Base-by-base conservation (phyloP, 352 stramenopile species). In the Phytophthora cajani region DNA sequence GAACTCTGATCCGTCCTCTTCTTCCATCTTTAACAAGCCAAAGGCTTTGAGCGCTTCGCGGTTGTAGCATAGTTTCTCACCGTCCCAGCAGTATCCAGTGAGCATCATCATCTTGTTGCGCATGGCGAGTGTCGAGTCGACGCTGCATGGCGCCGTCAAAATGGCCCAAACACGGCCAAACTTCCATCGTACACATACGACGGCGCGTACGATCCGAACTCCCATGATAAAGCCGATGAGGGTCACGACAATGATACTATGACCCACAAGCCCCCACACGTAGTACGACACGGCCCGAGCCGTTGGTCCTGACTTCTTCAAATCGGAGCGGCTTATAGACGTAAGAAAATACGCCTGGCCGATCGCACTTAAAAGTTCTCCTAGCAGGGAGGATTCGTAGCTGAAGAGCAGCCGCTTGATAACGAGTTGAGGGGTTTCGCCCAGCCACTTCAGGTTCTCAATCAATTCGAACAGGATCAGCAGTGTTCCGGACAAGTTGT, bases 371-470 rank as follows among this genome's bases (percentile, higher is more conserved):
- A 74, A 16, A 1, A 79, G 19, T 14, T 79, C 72, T 3, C 72
- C 72, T 3, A 79, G 23, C 25, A 79, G 38, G 7, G 67, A 50
- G 4, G 62, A 74, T 36, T 79, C 72, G 11, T 73, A 69, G 67
- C 57, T 74, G 44, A 79, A 79, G 0, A 79, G 11, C 11, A 76
- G n/a, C 0, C 72, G 58, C 42, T 72, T 76, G 52, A 67, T 62
- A 14, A 23, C 50, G 1, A 71, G 38, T 21, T 58, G 36, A 14
- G 19, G 30, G 2, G 19, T 54, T 12, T 67, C 64, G 3, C 32
- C 30, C 8, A 71, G 17, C 57, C 58, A 71, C 2, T 50, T 40
- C 49, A 62, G 38, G 17, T 67, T 71, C 19, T 71, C 64, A 12
- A 71, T 44, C 49, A 71, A 62, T 32, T 71, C 64, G 27, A 67